Percentiles rank a stretch among this genome's conserved stretches.
Evolutionary conservation across 2,329 filamentous ascomycete genomes (phyloP).

Genomic region (Diaporthe sp.): DNA sequence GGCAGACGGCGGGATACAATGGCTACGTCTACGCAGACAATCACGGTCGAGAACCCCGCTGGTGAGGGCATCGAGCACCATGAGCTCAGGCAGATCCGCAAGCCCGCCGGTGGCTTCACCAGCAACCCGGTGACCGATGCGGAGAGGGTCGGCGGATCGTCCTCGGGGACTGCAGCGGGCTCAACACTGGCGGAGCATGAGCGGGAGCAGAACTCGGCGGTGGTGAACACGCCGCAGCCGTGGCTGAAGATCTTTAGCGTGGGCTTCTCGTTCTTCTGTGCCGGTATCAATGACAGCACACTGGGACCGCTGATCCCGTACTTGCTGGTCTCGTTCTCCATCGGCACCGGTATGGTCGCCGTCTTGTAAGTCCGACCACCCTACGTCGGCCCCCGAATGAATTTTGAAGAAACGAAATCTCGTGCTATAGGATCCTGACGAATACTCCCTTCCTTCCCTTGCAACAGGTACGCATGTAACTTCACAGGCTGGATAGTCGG

Average conservation of each 20-base stretch:
- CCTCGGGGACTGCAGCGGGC: background rate
- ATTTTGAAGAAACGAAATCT: background rate
- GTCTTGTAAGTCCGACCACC: conserved; percentile 44
- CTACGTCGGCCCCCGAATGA: background rate
- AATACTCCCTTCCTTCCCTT: background rate
- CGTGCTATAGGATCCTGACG: background rate
- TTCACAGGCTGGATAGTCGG: conserved; percentile 72
- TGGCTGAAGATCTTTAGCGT: conserved; percentile 54
- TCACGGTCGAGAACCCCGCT: background rate
- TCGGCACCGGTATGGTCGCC: conserved; percentile 48
- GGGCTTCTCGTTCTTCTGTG: conserved; percentile 74
- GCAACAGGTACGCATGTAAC: conserved; percentile 64
- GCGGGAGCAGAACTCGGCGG: background rate
- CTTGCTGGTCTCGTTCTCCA: conserved; percentile 55
- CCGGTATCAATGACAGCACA: conserved; percentile 74
- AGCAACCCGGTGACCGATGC: no score
- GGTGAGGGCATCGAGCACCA: background rate
- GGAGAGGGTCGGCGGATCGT: background rate
- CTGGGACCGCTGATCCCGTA: conserved; percentile 74
- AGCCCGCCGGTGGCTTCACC: background rate
- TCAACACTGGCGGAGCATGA: background rate
- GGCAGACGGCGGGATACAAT: background rate
- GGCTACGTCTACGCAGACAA: conserved; percentile 21
- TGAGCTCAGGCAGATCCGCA: conserved; percentile 23
- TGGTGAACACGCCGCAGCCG: background rate